Base-by-base conservation (phyloP, 495 filamentous ascomycete species). In the Penicillium atrosanguineum region DNA sequence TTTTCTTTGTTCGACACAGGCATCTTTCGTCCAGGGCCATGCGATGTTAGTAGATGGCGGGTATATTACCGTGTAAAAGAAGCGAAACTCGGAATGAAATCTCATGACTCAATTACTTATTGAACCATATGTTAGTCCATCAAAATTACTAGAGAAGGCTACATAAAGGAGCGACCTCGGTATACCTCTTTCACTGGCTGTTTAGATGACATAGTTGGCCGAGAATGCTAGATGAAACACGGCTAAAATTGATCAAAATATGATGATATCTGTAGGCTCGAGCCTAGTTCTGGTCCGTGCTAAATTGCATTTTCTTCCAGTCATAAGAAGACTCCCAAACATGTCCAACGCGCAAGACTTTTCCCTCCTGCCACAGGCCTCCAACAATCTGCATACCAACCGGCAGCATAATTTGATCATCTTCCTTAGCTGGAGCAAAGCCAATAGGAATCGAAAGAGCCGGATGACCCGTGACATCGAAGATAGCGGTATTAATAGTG, bases 351-450 rank as follows among this genome's bases (percentile, higher is more conserved):
- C 65, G 69, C 11, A 80, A 60, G 9, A 81, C 72, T 52, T 70
- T 76, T 15, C 60, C 60, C 18, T 71, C 66, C 18, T 71, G 55
- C 66, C 69, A 71, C 40, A 71, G 39, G 6, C 72, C 70, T 15
- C 81, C 81, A 29, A 82, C 75, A 52, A 84, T 77, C 65, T 84
- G 82, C 75, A 85, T 74, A 5, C 81, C 78, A 5, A 79, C 77
- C 3, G 81, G 82, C 38, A 84, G 55, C 59, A 70, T 72, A n/a
- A 82, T 57, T 3, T 60, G 55, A 1, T 62, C 48, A 45, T 79
- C 70, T 9, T 79, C 78, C 38, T 61, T 63, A 0, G 75, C 69
- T 1, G 70, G 62, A 6, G 72, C 69, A 55, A 79, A 74, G 0
- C 81, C 81, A 40, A 81, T 68, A 0, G 83, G 83, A 19, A 85